Conservation (phyloP, 2,329 filamentous ascomycete species). For the Venturia aucupariae region DNA sequence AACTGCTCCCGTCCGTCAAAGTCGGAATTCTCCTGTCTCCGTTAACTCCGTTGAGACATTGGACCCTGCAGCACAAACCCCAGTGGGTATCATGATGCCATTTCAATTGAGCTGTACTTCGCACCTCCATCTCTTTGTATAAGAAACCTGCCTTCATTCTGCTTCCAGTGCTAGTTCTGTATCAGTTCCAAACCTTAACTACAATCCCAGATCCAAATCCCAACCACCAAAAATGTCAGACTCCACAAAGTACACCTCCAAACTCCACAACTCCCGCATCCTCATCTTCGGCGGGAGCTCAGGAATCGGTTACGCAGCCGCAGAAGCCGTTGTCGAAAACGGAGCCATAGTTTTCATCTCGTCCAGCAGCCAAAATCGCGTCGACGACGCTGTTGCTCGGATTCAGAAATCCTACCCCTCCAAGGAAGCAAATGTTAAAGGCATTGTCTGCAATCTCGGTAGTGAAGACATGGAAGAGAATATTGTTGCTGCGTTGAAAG, state of each 20-base stretch:
- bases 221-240: slow-evolving; percentile 26
- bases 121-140: neutral
- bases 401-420: slow-evolving; percentile 38
- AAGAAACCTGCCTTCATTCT: neutral
- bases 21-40: neutral
- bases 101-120: neutral
- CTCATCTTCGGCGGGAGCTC: slow-evolving; percentile 56
- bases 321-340: slow-evolving; percentile 47
- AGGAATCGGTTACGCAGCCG: slow-evolving; percentile 54
- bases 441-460: slow-evolving; percentile 41
- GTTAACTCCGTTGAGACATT: neutral
- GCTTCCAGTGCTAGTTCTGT: neutral
- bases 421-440: slow-evolving; percentile 27
- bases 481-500: slow-evolving; percentile 37
- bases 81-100: neutral
- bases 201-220: neutral
- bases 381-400: slow-evolving; percentile 38
- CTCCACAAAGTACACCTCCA: slow-evolving; percentile 38
- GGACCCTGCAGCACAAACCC: neutral
- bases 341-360: slow-evolving; percentile 47
- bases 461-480: slow-evolving; percentile 38
- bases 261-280: slow-evolving; percentile 38
- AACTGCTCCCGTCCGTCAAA: neutral
- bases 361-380: slow-evolving; percentile 44
- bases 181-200: neutral